Evolutionary conservation across 2,329 filamentous ascomycete genomes (phyloP), one percentile per base, ranked within the genome.

Genomic region (Coniochaeta prunicola): DNA sequence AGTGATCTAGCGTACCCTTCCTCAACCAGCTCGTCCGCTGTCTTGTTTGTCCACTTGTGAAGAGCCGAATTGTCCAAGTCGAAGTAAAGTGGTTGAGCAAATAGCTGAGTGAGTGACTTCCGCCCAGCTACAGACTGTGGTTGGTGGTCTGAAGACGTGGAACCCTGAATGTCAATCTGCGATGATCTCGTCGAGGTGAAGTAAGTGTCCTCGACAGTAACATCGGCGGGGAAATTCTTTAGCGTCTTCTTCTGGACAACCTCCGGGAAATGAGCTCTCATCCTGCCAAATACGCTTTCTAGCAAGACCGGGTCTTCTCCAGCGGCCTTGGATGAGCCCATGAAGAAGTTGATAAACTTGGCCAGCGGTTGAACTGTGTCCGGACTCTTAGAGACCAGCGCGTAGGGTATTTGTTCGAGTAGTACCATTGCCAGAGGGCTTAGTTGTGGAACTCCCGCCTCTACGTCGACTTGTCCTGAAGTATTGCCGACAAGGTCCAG

Each of bases 1-100:
- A 97, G 76, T 2, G 85, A 81, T 15, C 82, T 79, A 24, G 90
- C 80, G 65, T 90, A 82, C 7, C 88, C 89, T 63, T 94, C 89
- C 65, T 94, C 90, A 9, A 96, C 77, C 1, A 91, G 83, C 66
- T 92, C 86, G 48, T 92, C 89, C 0, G 90, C 77, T 33, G 90
- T 87, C 68, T 96, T 93, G 62, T 84, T 81, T 45, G 83, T 79
- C 91, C 91, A 96, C 67, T 77, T 84, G 5, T 77, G 70, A 15
- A 88, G 73, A 0, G 80, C 76, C 6, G 76, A 71, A 59, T 79
- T 80, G 61, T 87, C 83, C 33, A 78, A 78, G 24, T 75, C 74
- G 3, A 70, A 72, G 1, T 70, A 62, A 6, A 82, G 75, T 0
- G 81, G 72, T 1, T 78, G 71, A 21, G 81, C 75, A 19, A 88